These are phyloP conservation scores for Coelastrella sp. DNA, from an alignment of 139 green algal species.

Conservation along the genomic window DNA sequence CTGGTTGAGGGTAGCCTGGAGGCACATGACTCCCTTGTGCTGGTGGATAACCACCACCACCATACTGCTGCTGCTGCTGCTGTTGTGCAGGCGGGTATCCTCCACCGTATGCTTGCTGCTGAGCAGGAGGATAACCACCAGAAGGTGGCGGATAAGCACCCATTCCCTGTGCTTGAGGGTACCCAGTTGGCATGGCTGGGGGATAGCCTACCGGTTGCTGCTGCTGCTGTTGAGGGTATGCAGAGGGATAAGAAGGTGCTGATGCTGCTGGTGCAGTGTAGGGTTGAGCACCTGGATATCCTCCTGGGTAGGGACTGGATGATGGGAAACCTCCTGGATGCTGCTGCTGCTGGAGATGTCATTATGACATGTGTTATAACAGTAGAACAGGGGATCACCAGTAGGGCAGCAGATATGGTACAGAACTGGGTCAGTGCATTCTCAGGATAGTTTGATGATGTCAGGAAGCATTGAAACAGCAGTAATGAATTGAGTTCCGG, in stretches of 20 bases:
- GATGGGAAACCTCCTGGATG: neutral
- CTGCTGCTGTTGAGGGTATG: conserved; percentile 20
- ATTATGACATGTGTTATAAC: too few species aligned
- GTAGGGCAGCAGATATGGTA: too few species aligned
- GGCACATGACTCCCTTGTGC: neutral
- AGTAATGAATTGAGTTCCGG: too few species aligned
- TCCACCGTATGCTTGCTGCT: neutral
- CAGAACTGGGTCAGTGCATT: too few species aligned
- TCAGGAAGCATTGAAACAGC: too few species aligned
- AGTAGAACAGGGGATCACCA: too few species aligned
- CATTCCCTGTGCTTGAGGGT: neutral
- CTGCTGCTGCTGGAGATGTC: neutral
- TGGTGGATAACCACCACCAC: neutral
- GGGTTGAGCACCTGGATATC: neutral
- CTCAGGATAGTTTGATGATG: too few species aligned
- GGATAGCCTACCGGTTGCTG: neutral
- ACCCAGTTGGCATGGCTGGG: neutral
- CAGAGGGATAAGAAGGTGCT: neutral
- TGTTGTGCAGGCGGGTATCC: conserved; percentile 14
- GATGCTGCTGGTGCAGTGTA: neutral
- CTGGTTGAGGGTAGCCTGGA: neutral
- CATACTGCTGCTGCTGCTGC: conserved; percentile 19
- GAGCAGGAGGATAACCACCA: neutral
- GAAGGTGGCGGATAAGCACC: neutral
- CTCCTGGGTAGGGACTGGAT: neutral